Conservation (phyloP, 176 grass and related monocot species). For the Aegilops sharonensis region DNA sequence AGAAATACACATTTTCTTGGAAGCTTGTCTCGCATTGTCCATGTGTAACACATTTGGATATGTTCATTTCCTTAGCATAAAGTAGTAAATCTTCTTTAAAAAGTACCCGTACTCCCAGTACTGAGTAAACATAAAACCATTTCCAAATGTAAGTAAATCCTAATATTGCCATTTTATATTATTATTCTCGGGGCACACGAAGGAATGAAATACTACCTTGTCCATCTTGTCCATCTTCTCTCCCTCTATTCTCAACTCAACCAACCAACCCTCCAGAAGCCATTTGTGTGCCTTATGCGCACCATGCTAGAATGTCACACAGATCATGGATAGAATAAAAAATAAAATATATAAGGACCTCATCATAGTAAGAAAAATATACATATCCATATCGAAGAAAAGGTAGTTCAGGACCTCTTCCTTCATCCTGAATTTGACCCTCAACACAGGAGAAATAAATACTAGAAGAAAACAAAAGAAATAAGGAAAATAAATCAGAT, state of each 20-base stretch:
- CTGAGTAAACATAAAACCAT: conserved; percentile 9
- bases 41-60: neutral
- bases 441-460: conserved; percentile 37
- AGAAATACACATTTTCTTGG: conserved; percentile 10
- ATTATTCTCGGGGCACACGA: no score
- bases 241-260: conserved; percentile 39
- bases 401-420: conserved; percentile 22
- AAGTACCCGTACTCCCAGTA: neutral
- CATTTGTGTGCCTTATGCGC: neutral
- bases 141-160: neutral
- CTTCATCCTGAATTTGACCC: conserved; percentile 22
- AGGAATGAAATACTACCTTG: conserved; percentile 26
- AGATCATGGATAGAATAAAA: neutral
- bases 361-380: neutral
- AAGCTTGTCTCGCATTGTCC: conserved; percentile 29
- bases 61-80: conserved; percentile 25
- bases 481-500: neutral
- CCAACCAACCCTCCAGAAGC: conserved; percentile 25
- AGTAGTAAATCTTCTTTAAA: conserved; percentile 40
- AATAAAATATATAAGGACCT: no score
- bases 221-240: conserved; percentile 40
- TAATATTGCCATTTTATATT: neutral
- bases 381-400: conserved; percentile 24
- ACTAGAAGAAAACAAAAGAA: neutral
- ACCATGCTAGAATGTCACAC: neutral